These are phyloP conservation scores for Potentilla sterilis DNA, from an alignment of 306 rosid species.

Conservation along the genomic window DNA sequence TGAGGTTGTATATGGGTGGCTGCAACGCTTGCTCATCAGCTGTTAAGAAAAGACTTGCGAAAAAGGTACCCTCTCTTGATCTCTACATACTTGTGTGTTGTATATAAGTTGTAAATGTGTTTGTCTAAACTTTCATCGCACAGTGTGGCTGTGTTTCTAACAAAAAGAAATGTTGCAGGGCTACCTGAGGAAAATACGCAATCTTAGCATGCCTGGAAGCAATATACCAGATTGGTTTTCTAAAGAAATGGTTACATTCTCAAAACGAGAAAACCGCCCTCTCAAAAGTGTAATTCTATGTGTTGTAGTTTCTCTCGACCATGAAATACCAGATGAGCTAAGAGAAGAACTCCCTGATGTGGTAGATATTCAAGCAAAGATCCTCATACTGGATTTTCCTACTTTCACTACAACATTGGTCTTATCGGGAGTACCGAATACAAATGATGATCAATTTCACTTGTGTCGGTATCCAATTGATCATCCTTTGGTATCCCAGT, in stretches of 20 bases:
- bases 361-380: slow-evolving; percentile 39
- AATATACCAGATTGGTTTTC: slow-evolving; percentile 60
- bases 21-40: slow-evolving; percentile 47
- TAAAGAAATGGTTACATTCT: slow-evolving; percentile 35
- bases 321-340: slow-evolving; percentile 17
- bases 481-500: slow-evolving; percentile 25
- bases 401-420: slow-evolving; percentile 22
- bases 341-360: slow-evolving; percentile 21
- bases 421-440: slow-evolving; percentile 48
- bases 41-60: slow-evolving; percentile 43
- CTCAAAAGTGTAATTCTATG: slow-evolving; percentile 43
- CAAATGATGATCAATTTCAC: slow-evolving; percentile 46
- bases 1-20: slow-evolving; percentile 42
- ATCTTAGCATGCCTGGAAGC: slow-evolving; percentile 62
- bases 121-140: background rate
- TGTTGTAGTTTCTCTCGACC: slow-evolving; percentile 48
- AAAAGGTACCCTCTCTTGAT: slow-evolving; percentile 35
- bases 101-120: background rate
- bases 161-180: slow-evolving; percentile 35
- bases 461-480: slow-evolving; percentile 38
- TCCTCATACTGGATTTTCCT: slow-evolving; percentile 35
- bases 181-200: slow-evolving; percentile 46
- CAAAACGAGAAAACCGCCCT: slow-evolving; percentile 36
- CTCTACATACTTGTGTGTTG: background rate
- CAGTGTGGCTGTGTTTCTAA: background rate